Evolutionary conservation across 83 land plant species (phyloP), one percentile per base, ranked within the genome.

Genomic region (Picea abies): DNA sequence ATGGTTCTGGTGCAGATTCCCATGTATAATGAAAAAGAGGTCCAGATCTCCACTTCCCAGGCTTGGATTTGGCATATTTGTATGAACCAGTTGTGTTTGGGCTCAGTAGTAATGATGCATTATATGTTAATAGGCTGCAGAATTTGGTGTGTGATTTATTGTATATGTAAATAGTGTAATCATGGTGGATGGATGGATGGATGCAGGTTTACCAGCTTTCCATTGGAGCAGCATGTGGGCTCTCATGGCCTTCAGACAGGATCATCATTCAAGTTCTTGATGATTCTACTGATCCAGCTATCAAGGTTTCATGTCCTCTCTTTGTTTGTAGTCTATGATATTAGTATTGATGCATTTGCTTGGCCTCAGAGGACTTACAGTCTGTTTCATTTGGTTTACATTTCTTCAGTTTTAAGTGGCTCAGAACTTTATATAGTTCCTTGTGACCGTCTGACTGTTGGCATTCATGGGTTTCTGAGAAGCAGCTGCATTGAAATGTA

Each of bases 1-100:
- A 87, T 85, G 90, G 91, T 92, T 20, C 86, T 92, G 4, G 93
- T 92, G 49, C 94, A 92, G 81, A 82, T 92, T 22, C 94, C 94
- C 11, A 92, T 92, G 94, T 92, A 83, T 80, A 92, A 92, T 62
- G 94, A 92, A 44, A 87, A 77, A 49, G 94, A 92, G 94, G 94
- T 92, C 79, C 25, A 73, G 86, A 22, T 63, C 68, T 56, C 58
- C 58, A 12, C 58, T 56, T 56, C 14, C 58, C 58, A 56, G 58
- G 58, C 58, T 66, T 66, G 69, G 25, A 22, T 66, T 25, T 66
- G 12, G 69, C 4, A 2, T 25, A 65, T 66, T 66, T 52, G 58
- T 10, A 52, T 52, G 14, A 52, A 11, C 11, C 58, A 52, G 58
- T 56, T 56, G 58, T 56, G 58, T 56, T 56, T 56, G 58, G 58